Evolutionary conservation across 192 early-diverging fungal genomes (phyloP), one percentile per base, ranked within the genome.

Genomic region (Umbelopsis isabellina): DNA sequence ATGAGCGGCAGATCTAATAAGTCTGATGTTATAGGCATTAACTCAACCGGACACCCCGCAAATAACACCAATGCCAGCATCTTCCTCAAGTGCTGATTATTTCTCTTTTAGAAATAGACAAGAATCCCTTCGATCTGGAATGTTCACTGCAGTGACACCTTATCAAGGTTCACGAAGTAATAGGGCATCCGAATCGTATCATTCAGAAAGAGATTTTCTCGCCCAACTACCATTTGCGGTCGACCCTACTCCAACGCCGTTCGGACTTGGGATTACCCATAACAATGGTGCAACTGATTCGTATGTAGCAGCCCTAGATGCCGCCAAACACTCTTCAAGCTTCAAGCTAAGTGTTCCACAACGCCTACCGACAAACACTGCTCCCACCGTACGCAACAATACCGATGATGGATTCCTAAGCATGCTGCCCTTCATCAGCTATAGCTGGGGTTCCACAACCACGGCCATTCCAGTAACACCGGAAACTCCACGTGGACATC

Each of bases 351-450:
- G 27, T 22, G 55, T 61, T 18, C 55, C 55, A 4, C 55, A 61
- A 18, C 55, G 55, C 27, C 45, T 78, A 48, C 76, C 76, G 20
- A 73, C 61, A 20, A 78, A 78, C 9, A 78, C 76, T 1, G 72
- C 72, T 23, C 76, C 76, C 2, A 72, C 68, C 5, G 27, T 72
- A 16, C 71, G 72, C 4, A 11, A 11, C 9, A 61, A 33, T 13
- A 61, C 15, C 16, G 55, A 61, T 35, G 55, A 61, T 35, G 55
- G 55, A 35, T 61, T 61, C 16, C n/a, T 61, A 16, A 61, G 55
- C 55, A 61, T 61, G 55, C 30, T 61, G 8, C 55, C 55, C 10
- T 61, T 61, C 30, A 61, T 61, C 30, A 61, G 55, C 27, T 30
- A 61, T 61, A 61, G 55, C 18, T 61, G 55, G 55, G 55, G 55